phyloP scores from a whole-genome alignment of 768 basidiomycete genomes.

The Tulasnella sp. region DNA sequence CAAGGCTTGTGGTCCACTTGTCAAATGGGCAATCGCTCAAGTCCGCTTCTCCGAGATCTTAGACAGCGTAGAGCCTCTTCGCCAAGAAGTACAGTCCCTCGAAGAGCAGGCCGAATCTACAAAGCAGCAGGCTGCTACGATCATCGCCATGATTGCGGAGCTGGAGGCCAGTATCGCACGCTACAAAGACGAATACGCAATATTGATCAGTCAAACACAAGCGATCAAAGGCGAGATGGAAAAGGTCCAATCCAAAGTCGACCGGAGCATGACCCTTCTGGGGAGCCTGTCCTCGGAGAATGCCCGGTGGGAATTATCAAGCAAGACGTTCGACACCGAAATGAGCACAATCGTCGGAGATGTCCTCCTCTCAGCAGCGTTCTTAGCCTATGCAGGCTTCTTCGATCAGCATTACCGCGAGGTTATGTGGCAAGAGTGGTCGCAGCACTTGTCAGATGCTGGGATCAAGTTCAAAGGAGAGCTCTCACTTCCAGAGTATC shows the following conservation, averaged over 20 bases:
- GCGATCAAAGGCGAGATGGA: slow-evolving; percentile 98
- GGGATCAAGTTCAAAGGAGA: slow-evolving; percentile 87
- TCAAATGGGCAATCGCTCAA: slow-evolving; percentile 97
- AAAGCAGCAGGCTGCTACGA: slow-evolving; percentile 82
- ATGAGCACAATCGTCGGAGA: slow-evolving; percentile 99
- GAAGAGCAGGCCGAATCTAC: slow-evolving; percentile 91
- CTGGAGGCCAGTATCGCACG: slow-evolving; percentile 83
- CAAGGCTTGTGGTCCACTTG: slow-evolving; percentile 93
- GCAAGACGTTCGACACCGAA: slow-evolving; percentile 90
- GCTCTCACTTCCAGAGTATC: slow-evolving; percentile 86
- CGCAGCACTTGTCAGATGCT: slow-evolving; percentile 75
- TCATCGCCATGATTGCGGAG: slow-evolving; percentile 85
- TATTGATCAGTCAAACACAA: slow-evolving; percentile 92
- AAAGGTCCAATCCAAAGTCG: slow-evolving; percentile 91
- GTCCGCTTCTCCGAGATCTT: slow-evolving; percentile 95
- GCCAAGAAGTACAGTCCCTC: slow-evolving; percentile 87
- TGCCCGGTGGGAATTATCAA: slow-evolving; percentile 87
- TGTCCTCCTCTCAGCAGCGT: slow-evolving; percentile 88
- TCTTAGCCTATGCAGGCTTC: slow-evolving; percentile 95
- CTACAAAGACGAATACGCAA: slow-evolving; percentile 96
- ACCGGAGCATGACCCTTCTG: slow-evolving; percentile 90
- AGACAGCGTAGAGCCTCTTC: slow-evolving; percentile 91
- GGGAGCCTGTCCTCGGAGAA: slow-evolving; percentile 92
- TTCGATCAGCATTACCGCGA: slow-evolving; percentile 98
- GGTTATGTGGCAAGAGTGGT: slow-evolving; percentile 95